These are phyloP conservation scores for Cadophora luteo-olivacea DNA, from an alignment of 2,329 filamentous ascomycete genomes.

Conservation along the genomic window DNA sequence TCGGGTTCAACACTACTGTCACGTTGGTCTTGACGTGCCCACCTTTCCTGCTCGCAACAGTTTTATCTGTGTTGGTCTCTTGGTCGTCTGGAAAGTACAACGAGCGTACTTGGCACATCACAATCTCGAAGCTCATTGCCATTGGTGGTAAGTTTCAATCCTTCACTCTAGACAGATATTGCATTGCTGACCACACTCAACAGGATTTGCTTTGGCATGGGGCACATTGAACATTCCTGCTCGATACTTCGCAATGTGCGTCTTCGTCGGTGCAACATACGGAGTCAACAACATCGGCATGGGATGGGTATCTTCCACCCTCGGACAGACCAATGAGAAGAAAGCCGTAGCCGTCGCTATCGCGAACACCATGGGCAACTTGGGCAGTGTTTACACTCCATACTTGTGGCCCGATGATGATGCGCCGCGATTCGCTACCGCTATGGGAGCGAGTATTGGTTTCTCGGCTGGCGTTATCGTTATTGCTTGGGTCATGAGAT, in stretches of 20 bases:
- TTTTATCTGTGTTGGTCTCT: slow-evolving; percentile 11
- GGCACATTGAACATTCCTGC: not conserved
- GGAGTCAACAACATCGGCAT: slow-evolving; percentile 28
- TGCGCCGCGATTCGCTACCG: slow-evolving; percentile 22
- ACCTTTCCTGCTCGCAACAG: slow-evolving; percentile 25
- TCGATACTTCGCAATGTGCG: not conserved
- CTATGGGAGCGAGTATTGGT: not conserved
- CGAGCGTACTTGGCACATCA: slow-evolving; percentile 34
- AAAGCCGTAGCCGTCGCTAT: slow-evolving; percentile 46
- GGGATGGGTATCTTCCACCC: slow-evolving; percentile 38
- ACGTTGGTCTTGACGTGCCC: slow-evolving; percentile 30
- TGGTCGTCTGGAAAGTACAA: slow-evolving; percentile 25
- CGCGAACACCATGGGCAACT: slow-evolving; percentile 46
- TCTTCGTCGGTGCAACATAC: slow-evolving; percentile 22
- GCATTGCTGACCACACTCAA: not conserved
- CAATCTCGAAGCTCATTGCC: slow-evolving; percentile 22
- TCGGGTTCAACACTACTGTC: slow-evolving; percentile 39
- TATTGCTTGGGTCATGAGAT: slow-evolving; percentile 44
- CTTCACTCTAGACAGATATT: slow-evolving; percentile 14
- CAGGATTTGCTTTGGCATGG: not conserved
- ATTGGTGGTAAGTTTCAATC: slow-evolving; percentile 17
- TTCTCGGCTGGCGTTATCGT: slow-evolving; percentile 23
- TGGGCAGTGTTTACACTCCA: slow-evolving; percentile 48
- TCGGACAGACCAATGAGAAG: slow-evolving; percentile 49
- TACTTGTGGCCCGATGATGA: slow-evolving; percentile 47